Evolutionary conservation across 306 rosid genomes (phyloP).

Genomic region (Rubus parviflorus): DNA sequence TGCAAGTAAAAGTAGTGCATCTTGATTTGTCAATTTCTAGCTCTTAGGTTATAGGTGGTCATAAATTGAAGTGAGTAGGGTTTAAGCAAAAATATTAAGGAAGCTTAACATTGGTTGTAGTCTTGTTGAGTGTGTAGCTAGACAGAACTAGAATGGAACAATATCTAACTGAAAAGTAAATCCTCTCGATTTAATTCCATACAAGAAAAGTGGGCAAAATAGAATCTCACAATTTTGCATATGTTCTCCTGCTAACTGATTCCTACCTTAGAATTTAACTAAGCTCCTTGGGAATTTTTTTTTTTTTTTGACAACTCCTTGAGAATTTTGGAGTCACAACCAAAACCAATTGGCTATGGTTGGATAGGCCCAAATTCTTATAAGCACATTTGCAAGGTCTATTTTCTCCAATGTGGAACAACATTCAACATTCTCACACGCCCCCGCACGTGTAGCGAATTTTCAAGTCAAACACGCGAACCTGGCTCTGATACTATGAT

Average conservation of each 20-base stretch:
- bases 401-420: too few species aligned
- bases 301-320: too few species aligned
- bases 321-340: too few species aligned
- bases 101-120: background rate
- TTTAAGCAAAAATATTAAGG: background rate
- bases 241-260: conserved; percentile 29
- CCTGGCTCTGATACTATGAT: too few species aligned
- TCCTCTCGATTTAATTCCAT: conserved; percentile 11
- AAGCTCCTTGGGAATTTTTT: background rate
- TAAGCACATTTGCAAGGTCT: too few species aligned
- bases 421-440: too few species aligned
- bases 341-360: too few species aligned
- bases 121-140: background rate
- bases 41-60: background rate
- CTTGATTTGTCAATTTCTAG: background rate
- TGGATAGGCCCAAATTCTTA: too few species aligned
- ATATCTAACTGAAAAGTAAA: conserved; percentile 28
- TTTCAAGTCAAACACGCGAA: too few species aligned
- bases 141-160: background rate
- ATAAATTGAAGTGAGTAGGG: background rate
- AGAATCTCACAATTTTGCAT: conserved; percentile 18
- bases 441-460: too few species aligned
- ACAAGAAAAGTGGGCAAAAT: background rate
- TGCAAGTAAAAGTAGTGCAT: background rate
- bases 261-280: background rate